Conservation (phyloP, 768 basidiomycete species). For the Clitopilus hobsonii region DNA sequence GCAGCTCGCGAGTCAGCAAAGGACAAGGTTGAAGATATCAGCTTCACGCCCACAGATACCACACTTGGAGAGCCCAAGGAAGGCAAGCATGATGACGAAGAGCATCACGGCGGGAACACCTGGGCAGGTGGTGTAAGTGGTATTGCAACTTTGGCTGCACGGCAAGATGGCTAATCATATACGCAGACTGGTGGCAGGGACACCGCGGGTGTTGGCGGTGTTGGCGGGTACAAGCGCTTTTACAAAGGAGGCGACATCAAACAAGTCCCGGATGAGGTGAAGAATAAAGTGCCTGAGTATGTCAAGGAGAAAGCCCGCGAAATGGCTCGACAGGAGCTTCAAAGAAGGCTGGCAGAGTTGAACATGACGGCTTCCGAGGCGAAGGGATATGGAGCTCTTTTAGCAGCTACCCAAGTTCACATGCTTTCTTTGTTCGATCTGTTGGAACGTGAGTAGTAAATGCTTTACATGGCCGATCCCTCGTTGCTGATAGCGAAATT, state of each 20-base stretch:
- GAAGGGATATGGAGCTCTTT: constrained; percentile 46
- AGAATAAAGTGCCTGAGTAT: constrained; percentile 55
- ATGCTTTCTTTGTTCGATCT: constrained; percentile 56
- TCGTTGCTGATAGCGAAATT: not conserved
- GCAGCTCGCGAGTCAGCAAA: constrained; percentile 51
- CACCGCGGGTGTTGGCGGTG: constrained; percentile 62
- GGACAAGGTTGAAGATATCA: constrained; percentile 50
- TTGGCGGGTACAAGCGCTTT: constrained; percentile 63
- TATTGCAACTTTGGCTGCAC: not conserved
- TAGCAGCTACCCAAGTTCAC: constrained; percentile 54
- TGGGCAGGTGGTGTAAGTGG: constrained; percentile 57
- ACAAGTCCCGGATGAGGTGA: constrained; percentile 54
- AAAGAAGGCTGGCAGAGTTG: constrained; percentile 56
- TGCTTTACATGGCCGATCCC: not conserved
- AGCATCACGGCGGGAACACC: constrained; percentile 60
- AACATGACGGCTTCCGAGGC: constrained; percentile 56
- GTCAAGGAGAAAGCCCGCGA: constrained; percentile 59
- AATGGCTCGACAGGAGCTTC: constrained; percentile 62
- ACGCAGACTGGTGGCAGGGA: constrained; percentile 58
- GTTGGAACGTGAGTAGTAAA: constrained; percentile 47
- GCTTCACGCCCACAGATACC: constrained; percentile 54
- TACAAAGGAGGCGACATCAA: constrained; percentile 62
- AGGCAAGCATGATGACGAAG: constrained; percentile 58
- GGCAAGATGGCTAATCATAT: not conserved
- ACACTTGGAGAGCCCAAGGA: constrained; percentile 52